phyloP scores from a whole-genome alignment of 2,329 filamentous ascomycete species.

The Cadophora sp. region DNA sequence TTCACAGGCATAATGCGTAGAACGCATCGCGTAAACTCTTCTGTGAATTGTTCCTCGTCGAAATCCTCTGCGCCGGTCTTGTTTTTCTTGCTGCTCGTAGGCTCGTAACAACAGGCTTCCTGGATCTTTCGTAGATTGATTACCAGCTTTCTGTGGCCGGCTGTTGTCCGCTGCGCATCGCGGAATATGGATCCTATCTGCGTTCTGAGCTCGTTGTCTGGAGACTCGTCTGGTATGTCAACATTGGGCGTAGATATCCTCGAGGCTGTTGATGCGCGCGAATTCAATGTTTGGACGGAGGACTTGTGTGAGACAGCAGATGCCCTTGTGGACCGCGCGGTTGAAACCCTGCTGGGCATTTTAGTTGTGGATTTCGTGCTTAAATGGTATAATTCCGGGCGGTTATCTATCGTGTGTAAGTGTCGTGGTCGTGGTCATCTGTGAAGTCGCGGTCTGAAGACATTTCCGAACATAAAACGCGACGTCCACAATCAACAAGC shows the following conservation, averaged over 20 bases:
- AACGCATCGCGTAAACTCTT: slow-evolving; percentile 83
- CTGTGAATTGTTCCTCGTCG: slow-evolving; percentile 86
- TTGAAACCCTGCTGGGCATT: slow-evolving; percentile 55
- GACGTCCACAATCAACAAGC: slow-evolving; percentile 18
- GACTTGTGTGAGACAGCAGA: slow-evolving; percentile 49
- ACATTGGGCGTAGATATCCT: slow-evolving; percentile 45
- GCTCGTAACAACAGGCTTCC: slow-evolving; percentile 79
- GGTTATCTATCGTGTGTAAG: not conserved
- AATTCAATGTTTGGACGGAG: slow-evolving; percentile 47
- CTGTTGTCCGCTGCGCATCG: slow-evolving; percentile 87
- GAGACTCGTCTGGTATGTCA: slow-evolving; percentile 73
- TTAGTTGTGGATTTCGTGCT: slow-evolving; percentile 14
- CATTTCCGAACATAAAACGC: slow-evolving; percentile 1
- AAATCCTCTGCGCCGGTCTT: slow-evolving; percentile 67
- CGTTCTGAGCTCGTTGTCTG: slow-evolving; percentile 72
- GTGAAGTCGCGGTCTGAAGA: slow-evolving; percentile 11
- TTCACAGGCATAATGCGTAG: slow-evolving; percentile 84
- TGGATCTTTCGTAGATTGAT: slow-evolving; percentile 90
- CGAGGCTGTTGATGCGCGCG: slow-evolving; percentile 50
- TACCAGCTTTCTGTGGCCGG: slow-evolving; percentile 87
- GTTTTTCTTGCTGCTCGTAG: slow-evolving; percentile 58
- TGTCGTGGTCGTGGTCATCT: slow-evolving; percentile 12
- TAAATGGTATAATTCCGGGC: not conserved
- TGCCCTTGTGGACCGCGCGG: slow-evolving; percentile 47
- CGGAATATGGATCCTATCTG: slow-evolving; percentile 77